Evolutionary conservation across 2,329 filamentous ascomycete genomes (phyloP).

Genomic region (Graphilbum fragrans): DNA sequence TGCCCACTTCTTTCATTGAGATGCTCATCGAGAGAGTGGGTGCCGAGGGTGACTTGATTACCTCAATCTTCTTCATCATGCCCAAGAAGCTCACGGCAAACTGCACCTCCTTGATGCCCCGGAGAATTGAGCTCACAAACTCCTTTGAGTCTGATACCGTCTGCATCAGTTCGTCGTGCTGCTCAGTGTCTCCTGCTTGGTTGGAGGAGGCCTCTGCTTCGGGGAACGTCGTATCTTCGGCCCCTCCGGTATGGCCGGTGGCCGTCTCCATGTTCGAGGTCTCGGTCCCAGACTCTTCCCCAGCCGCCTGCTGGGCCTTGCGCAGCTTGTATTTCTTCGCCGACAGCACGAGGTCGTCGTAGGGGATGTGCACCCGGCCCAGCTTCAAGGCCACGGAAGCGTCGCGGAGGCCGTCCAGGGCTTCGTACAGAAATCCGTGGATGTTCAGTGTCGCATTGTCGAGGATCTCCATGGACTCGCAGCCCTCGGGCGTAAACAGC

Average conservation of each 20-base stretch:
- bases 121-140: slow-evolving; percentile 77
- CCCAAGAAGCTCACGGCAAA: slow-evolving; percentile 87
- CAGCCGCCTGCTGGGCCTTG: no score
- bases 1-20: slow-evolving; percentile 90
- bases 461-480: slow-evolving; percentile 74
- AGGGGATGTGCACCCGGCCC: slow-evolving; percentile 79
- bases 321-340: slow-evolving; percentile 40
- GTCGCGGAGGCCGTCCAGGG: slow-evolving; percentile 78
- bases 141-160: slow-evolving; percentile 87
- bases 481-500: slow-evolving; percentile 74
- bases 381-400: slow-evolving; percentile 84
- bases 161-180: slow-evolving; percentile 57
- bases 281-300: no score
- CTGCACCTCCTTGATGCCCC: slow-evolving; percentile 92
- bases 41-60: slow-evolving; percentile 52
- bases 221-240: background rate
- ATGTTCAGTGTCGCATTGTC: slow-evolving; percentile 83
- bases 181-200: background rate
- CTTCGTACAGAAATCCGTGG: slow-evolving; percentile 78
- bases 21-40: slow-evolving; percentile 66
- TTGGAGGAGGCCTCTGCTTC: background rate
- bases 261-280: background rate
- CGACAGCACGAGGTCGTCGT: slow-evolving; percentile 68
- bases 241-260: background rate
- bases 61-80: slow-evolving; percentile 66